Conservation (phyloP, 441 rosid species). For the Sinapis alba region DNA sequence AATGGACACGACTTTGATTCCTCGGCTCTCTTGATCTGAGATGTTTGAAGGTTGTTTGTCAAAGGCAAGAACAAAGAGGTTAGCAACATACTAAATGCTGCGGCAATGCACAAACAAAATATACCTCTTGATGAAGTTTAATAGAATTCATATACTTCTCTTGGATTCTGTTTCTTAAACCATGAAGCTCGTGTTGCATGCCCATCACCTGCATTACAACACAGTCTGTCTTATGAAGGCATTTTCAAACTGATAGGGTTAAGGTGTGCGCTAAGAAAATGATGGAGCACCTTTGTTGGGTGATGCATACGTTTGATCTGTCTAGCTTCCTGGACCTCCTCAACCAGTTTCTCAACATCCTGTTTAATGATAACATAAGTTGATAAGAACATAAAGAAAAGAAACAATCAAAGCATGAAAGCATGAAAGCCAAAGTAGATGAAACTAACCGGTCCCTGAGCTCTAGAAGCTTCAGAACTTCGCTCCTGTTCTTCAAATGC, state of each 20-base stretch:
- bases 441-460: constrained; percentile 50
- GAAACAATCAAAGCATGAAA: not conserved
- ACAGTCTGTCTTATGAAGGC: not conserved
- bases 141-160: constrained; percentile 78
- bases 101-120: not conserved
- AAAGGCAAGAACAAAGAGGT: constrained; percentile 30
- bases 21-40: constrained; percentile 68
- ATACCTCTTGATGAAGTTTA: constrained; percentile 87
- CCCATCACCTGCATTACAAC: constrained; percentile 70
- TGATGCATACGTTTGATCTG: constrained; percentile 87
- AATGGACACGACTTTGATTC: constrained; percentile 66
- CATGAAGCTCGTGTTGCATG: constrained; percentile 93
- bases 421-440: not conserved
- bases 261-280: not conserved
- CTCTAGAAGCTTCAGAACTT: constrained; percentile 61
- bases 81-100: not conserved
- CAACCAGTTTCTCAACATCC: constrained; percentile 79
- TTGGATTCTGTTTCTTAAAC: constrained; percentile 73
- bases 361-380: constrained; percentile 23
- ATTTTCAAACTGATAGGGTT: not conserved
- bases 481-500: constrained; percentile 90
- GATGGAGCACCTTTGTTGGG: constrained; percentile 76
- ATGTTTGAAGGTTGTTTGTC: constrained; percentile 1
- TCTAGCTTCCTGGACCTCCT: constrained; percentile 91
- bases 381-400: not conserved